Evolutionary conservation across 2,329 filamentous ascomycete species (phyloP).

Genomic region (Tolypocladium paradoxum): DNA sequence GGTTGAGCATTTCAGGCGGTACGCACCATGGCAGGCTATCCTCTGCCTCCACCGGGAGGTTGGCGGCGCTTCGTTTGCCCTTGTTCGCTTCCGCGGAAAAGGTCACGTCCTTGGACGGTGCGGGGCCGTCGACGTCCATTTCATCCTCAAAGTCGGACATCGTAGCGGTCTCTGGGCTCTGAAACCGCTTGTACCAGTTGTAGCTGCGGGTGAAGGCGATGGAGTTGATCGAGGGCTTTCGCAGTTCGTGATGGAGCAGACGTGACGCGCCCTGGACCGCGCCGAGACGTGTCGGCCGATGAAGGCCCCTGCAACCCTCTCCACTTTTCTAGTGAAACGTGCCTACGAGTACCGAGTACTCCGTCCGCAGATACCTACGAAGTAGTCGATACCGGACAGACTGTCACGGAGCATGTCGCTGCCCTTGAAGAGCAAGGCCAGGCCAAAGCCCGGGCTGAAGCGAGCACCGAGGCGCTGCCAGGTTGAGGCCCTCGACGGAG

Average conservation of each 20-base stretch:
- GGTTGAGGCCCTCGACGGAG: too few relatives aligned
- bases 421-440: too few relatives aligned
- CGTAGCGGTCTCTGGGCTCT: constrained; percentile 5
- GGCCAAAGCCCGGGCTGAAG: too few relatives aligned
- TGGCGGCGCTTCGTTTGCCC: constrained; percentile 85
- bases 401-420: too few relatives aligned
- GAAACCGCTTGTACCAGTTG: background rate
- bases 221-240: background rate
- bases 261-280: constrained; percentile 11
- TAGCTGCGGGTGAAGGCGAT: background rate
- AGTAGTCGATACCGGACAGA: too few relatives aligned
- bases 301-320: constrained; percentile 11
- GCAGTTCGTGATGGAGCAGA: background rate
- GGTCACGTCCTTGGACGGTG: constrained; percentile 34
- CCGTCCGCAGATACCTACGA: too few relatives aligned
- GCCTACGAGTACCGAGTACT: too few relatives aligned
- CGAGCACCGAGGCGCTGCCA: too few relatives aligned
- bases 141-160: constrained; percentile 53
- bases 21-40: constrained; percentile 83
- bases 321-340: too few relatives aligned
- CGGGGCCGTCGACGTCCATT: constrained; percentile 48
- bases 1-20: background rate
- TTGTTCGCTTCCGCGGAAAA: constrained; percentile 75
- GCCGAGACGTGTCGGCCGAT: constrained; percentile 17
- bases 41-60: constrained; percentile 86